Conservation (phyloP, 2,329 filamentous ascomycete genomes). For the Exophiala spinifera region DNA sequence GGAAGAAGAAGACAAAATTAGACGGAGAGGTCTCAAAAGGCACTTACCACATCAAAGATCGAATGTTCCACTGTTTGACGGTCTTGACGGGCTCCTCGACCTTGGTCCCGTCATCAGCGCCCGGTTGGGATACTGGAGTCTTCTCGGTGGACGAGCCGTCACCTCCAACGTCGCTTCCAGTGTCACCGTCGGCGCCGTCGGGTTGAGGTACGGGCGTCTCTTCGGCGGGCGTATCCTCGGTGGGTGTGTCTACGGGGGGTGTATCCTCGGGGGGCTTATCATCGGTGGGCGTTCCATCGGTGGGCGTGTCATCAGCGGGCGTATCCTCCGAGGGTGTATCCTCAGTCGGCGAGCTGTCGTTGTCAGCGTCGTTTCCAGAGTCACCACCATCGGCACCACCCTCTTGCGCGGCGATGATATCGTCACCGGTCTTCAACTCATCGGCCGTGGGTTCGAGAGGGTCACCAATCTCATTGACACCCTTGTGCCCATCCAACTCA, state of each 20-base stretch:
- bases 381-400: conserved; percentile 1
- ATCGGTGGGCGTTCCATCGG: too few species aligned
- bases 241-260: too few species aligned
- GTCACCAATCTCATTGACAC: conserved; percentile 26
- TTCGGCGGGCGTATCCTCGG: too few species aligned
- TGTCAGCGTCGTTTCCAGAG: background rate
- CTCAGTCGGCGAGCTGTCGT: background rate
- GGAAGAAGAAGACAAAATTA: too few species aligned
- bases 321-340: too few species aligned
- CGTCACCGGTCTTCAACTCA: conserved; percentile 24
- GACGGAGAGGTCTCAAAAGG: too few species aligned
- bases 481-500: conserved; percentile 23
- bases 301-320: too few species aligned
- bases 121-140: background rate
- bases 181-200: background rate
- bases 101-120: conserved; percentile 23
- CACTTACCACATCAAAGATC: conserved; percentile 26
- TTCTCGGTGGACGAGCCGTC: conserved; percentile 7
- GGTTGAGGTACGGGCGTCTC: too few species aligned
- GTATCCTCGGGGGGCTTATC: too few species aligned
- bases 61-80: conserved; percentile 22
- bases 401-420: conserved; percentile 15
- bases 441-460: conserved; percentile 23
- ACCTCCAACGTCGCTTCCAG: background rate
- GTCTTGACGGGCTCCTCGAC: conserved; percentile 25